These are phyloP conservation scores for Vanrija sp. DNA, from an alignment of 1,284 basidiomycete species.

Conservation along the genomic window DNA sequence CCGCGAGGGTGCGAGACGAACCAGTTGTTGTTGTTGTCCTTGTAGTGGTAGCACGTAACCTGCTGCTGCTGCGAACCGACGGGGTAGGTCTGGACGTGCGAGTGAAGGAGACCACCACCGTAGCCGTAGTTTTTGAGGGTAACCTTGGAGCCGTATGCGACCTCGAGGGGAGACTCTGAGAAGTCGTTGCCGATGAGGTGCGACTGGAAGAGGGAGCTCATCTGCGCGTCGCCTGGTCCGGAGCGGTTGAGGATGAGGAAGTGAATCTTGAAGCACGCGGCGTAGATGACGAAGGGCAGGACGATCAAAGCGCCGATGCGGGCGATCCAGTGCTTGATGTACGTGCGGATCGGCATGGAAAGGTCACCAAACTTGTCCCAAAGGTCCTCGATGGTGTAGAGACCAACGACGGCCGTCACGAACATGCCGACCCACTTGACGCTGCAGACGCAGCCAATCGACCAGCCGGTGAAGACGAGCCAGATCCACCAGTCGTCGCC, in stretches of 20 bases:
- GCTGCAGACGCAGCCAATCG: slow-evolving; percentile 93
- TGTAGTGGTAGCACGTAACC: slow-evolving; percentile 99
- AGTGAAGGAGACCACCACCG: slow-evolving; percentile 93
- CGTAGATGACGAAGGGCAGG: slow-evolving; percentile 85
- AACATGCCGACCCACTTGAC: slow-evolving; percentile 98
- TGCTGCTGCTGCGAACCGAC: slow-evolving; percentile 92
- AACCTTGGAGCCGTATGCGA: slow-evolving; percentile 84
- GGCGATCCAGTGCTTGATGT: slow-evolving; percentile 87
- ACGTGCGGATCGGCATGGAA: slow-evolving; percentile 78
- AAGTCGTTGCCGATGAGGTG: slow-evolving; percentile 94
- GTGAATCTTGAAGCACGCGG: slow-evolving; percentile 91
- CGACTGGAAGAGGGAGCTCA: slow-evolving; percentile 98
- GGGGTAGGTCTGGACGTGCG: slow-evolving; percentile 92
- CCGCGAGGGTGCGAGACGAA: slow-evolving; percentile 63
- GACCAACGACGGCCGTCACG: slow-evolving; percentile 85
- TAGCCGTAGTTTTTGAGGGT: slow-evolving; percentile 98
- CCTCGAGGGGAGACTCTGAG: slow-evolving; percentile 76
- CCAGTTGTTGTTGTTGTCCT: slow-evolving; percentile 97
- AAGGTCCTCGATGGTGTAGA: slow-evolving; percentile 95
- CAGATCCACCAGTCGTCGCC: slow-evolving; percentile 95
- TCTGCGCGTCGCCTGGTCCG: slow-evolving; percentile 94
- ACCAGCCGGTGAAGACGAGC: slow-evolving; percentile 82
- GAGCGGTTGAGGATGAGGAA: slow-evolving; percentile 91
- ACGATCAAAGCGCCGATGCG: slow-evolving; percentile 81
- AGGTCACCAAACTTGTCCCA: slow-evolving; percentile 99